Conservation (phyloP, 2,329 filamentous ascomycete species). For the Cytospora chrysosperma region DNA sequence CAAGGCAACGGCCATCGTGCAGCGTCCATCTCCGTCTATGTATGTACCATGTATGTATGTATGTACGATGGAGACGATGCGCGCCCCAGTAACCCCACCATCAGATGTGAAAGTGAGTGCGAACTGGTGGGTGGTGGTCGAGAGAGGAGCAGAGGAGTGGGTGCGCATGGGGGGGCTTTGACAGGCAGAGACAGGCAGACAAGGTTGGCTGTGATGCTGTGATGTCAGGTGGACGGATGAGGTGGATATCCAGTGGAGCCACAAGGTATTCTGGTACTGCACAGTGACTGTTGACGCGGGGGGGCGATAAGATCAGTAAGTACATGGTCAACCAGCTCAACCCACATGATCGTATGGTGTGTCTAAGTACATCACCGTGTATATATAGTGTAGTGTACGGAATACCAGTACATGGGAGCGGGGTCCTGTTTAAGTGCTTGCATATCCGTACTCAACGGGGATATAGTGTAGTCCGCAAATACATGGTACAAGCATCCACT, state of each 20-base stretch:
- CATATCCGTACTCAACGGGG: not conserved
- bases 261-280: not conserved
- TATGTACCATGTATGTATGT: not conserved
- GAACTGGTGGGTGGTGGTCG: too few species aligned
- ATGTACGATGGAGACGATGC: not conserved
- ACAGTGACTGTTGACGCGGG: not conserved
- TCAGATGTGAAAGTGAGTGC: too few species aligned
- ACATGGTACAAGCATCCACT: too few species aligned
- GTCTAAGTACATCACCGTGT: not conserved
- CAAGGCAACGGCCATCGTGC: not conserved
- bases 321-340: too few species aligned
- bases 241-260: conserved; percentile 8
- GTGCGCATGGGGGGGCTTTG: too few species aligned
- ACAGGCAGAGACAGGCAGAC: too few species aligned
- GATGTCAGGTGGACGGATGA: conserved; percentile 14
- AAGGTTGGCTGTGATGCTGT: not conserved
- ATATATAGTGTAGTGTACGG: not conserved
- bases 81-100: not conserved
- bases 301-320: not conserved
- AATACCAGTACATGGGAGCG: too few species aligned
- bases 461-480: too few species aligned
- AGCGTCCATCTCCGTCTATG: not conserved
- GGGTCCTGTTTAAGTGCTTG: not conserved
- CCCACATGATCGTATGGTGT: too few species aligned
- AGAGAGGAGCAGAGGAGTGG: not conserved